Evolutionary conservation across 1,284 basidiomycete species (phyloP), one percentile per base, ranked within the genome.

Genomic region (Tylopilus sp.): DNA sequence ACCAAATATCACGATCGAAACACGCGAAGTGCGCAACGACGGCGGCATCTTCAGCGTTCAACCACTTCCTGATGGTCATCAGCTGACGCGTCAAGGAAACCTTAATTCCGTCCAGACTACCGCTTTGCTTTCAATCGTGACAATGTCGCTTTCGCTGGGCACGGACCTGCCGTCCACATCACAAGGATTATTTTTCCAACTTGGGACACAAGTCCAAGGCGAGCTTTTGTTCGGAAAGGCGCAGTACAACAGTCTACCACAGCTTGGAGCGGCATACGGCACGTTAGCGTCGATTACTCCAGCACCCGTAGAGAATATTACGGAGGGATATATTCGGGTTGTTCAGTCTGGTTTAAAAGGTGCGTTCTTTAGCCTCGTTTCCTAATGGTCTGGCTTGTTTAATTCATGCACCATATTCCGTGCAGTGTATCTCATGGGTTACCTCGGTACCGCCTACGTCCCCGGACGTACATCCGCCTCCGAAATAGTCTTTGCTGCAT

Each of bases 391-490:
- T 13, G 20, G 14, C 19, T 1, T 22, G 9, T 20, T 19, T 32
- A 20, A 54, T 17, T 15, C 4, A 4, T 3, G 24, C 1, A 14
- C n/a, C 7, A 17, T 35, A 8, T 20, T 32, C 7, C n/a, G 5
- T 17, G 14, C n/a, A 64, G 60, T 54, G 10, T 66, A 64, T 35
- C 50, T 67, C 2, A 47, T 44, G 3, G 57, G 65, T 25, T 57
- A 57, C 35, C 54, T 66, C 5, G 61, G 63, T 8, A 62, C 53
- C 0, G 63, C 62, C 2, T 67, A 65, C 19, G 65, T 67, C 17
- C 66, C 68, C 1, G 68, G 65, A 29, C 65, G 68, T 6, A 33
- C 69, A 22, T 64, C 68, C 0, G 24, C n/a, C 7, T 46, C 56
- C 2, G 50, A 64, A 17, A 25, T 69, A 26, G 42, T 67, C 25